Conservation (phyloP, 208 protist genomes). For the Leishmania amazonensis region DNA sequence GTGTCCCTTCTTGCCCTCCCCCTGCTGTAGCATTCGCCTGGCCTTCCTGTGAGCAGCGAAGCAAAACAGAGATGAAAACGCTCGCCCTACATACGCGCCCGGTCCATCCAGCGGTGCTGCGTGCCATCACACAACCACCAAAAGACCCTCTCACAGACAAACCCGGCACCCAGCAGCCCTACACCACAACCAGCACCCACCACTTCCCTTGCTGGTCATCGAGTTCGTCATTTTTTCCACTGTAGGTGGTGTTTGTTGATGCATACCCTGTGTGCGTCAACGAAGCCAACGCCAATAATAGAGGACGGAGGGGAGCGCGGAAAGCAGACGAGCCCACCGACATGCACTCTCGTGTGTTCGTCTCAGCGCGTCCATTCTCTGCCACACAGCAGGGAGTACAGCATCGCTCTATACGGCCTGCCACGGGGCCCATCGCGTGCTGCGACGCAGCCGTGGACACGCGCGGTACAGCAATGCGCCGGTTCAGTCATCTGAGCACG, state of each 20-base stretch:
- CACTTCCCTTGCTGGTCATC: not conserved
- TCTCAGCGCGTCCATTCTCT: not conserved
- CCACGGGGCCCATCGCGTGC: not conserved
- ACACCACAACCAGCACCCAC: not conserved
- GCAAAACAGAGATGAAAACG: not conserved
- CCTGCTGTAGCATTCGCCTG: not conserved
- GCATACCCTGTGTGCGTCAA: not conserved
- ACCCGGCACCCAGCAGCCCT: not conserved
- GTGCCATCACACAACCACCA: not conserved
- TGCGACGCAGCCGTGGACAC: not conserved
- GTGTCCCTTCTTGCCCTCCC: not conserved
- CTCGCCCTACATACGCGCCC: not conserved
- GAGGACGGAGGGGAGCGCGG: not conserved
- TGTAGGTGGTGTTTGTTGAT: not conserved
- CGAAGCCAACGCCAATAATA: not conserved
- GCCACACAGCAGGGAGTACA: not conserved
- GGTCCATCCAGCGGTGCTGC: not conserved
- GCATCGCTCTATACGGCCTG: not conserved
- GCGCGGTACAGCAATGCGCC: not conserved
- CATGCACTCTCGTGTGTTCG: not conserved
- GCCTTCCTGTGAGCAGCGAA: not conserved
- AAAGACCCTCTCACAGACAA: not conserved
- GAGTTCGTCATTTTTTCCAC: not conserved
- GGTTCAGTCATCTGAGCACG: not conserved
- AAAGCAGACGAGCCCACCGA: not conserved